phyloP scores from a whole-genome alignment of 345 rosid species.

The Brassica cretica region DNA sequence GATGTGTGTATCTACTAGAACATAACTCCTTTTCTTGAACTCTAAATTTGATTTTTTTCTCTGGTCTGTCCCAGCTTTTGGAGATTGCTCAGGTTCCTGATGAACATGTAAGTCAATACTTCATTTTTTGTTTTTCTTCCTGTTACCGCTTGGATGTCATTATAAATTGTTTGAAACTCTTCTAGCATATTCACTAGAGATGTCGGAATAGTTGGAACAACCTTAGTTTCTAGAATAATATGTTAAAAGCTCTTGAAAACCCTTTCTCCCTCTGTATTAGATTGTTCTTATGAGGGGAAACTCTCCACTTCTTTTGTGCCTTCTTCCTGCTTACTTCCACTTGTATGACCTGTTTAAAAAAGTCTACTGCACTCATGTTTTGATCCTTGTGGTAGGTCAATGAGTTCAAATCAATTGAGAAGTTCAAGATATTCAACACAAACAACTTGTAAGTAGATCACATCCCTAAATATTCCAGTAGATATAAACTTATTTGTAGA shows the following conservation, averaged over 20 bases:
- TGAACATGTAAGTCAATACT: constrained; percentile 71
- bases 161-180: background rate
- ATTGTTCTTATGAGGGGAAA: constrained; percentile 16
- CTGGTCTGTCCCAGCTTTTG: constrained; percentile 60
- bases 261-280: background rate
- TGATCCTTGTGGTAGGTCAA: constrained; percentile 60
- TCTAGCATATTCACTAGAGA: background rate
- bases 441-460: constrained; percentile 76
- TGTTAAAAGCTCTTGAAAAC: background rate
- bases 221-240: background rate
- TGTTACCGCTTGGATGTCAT: constrained; percentile 12
- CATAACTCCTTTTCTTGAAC: background rate
- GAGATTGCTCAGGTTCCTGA: constrained; percentile 99
- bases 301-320: background rate
- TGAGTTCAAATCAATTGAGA: constrained; percentile 97
- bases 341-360: background rate
- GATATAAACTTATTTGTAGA: constrained; percentile 18
- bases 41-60: background rate
- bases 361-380: constrained; percentile 5
- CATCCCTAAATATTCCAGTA: background rate
- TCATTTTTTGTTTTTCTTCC: background rate
- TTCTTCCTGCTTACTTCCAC: constrained; percentile 3
- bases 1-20: background rate
- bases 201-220: background rate
- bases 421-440: constrained; percentile 98